Evolutionary conservation across 108 stramenopile species (phyloP).

Genomic region (Cyclotella cryptica): DNA sequence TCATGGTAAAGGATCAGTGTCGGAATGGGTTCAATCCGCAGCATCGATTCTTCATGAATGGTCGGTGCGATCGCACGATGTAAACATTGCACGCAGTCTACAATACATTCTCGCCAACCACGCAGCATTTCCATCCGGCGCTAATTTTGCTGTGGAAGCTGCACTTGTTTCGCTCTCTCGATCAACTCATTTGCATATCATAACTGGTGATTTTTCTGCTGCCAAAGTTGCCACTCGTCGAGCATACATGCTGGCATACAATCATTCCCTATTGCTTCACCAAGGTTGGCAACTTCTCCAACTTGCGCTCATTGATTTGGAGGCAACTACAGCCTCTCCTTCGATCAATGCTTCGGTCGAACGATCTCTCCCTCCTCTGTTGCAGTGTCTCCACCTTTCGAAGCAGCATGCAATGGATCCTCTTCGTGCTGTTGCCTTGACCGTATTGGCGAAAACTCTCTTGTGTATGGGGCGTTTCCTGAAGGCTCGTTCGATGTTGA

Average conservation of each 20-base stretch:
- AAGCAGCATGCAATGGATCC: constrained; percentile 71
- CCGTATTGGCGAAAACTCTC: constrained; percentile 65
- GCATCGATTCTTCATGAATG: constrained; percentile 48
- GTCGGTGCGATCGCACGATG: constrained; percentile 44
- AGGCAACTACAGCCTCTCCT: constrained; percentile 43
- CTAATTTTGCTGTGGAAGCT: constrained; percentile 28
- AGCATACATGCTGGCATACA: constrained; percentile 36
- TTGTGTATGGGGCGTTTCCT: constrained; percentile 58
- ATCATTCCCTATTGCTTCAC: constrained; percentile 47
- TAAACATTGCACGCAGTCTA: constrained; percentile 30
- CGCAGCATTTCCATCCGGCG: constrained; percentile 34
- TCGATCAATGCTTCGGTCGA: constrained; percentile 27
- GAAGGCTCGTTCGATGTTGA: constrained; percentile 69
- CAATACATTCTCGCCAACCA: constrained; percentile 40
- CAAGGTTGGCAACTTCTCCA: constrained; percentile 64
- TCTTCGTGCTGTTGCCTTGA: constrained; percentile 74
- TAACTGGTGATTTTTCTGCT: constrained; percentile 24
- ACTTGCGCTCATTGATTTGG: constrained; percentile 62
- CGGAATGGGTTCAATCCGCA: constrained; percentile 36
- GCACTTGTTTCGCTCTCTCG: constrained; percentile 27
- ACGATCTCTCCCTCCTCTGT: constrained; percentile 60
- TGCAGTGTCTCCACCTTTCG: constrained; percentile 72
- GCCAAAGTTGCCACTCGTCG: constrained; percentile 36
- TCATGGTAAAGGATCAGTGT: constrained; percentile 5
- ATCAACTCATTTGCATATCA: constrained; percentile 34